Conservation (phyloP, 371 early-diverging fungal genomes). For the Apophysomyces ossiformis region DNA sequence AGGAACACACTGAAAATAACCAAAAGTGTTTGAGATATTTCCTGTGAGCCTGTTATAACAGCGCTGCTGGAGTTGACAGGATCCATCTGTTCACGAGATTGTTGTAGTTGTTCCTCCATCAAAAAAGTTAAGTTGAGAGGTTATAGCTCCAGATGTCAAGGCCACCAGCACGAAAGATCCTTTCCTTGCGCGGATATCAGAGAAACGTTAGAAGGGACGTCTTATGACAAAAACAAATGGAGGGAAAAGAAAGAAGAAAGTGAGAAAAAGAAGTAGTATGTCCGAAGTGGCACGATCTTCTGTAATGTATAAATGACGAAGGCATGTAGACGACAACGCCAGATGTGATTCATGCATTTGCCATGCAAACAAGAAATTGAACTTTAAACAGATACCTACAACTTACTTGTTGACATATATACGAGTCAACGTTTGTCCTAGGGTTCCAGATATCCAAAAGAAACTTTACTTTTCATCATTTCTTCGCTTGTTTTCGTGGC, state of each 20-base stretch:
- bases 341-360: too few relatives aligned
- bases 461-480: too few relatives aligned
- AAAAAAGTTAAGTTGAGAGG: not conserved
- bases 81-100: not conserved
- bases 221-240: not conserved
- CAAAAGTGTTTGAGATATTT: not conserved
- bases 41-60: not conserved
- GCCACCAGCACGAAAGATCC: not conserved
- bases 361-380: too few relatives aligned
- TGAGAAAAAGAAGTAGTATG: not conserved
- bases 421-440: too few relatives aligned
- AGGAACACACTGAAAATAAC: not conserved
- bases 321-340: not conserved
- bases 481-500: too few relatives aligned
- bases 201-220: not conserved
- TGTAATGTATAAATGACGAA: too few relatives aligned
- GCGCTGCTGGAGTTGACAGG: not conserved
- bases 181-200: not conserved
- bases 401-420: too few relatives aligned
- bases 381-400: too few relatives aligned
- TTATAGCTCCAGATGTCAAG: not conserved
- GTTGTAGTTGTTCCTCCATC: not conserved
- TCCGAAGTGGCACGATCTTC: not conserved
- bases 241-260: not conserved
- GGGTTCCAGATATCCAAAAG: too few relatives aligned